Evolutionary conservation across 202 grass and related monocot genomes (phyloP).

Genomic region (Dendrocalamus latiflorus): DNA sequence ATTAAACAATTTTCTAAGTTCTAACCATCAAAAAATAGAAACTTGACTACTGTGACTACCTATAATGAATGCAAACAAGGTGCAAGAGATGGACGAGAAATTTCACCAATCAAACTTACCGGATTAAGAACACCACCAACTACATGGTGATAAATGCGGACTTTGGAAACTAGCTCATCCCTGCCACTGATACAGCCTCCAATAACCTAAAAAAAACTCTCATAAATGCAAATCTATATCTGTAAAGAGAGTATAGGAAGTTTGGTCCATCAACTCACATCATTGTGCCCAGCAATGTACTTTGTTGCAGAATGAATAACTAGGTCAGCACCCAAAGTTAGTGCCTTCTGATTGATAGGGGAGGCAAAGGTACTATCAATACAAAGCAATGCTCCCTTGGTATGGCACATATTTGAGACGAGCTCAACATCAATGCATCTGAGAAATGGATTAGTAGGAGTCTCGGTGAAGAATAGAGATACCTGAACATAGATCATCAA

Average conservation of each 20-base stretch:
- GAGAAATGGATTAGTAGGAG: conserved; percentile 99
- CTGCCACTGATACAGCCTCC: conserved; percentile 89
- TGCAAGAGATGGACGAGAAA: not conserved
- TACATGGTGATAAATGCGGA: conserved; percentile 92
- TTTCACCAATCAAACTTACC: conserved; percentile 43
- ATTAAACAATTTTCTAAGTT: not conserved
- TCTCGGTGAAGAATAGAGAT: conserved; percentile 95
- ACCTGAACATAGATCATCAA: conserved; percentile 50
- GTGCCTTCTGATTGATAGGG: conserved; percentile 97
- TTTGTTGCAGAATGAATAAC: conserved; percentile 98
- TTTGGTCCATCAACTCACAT: conserved; percentile 50
- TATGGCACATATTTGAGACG: conserved; percentile 91
- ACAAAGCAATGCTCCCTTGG: conserved; percentile 86
- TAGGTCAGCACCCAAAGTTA: conserved; percentile 91
- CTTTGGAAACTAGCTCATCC: conserved; percentile 86
- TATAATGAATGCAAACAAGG: not conserved
- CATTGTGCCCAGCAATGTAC: conserved; percentile 97
- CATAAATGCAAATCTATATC: not conserved
- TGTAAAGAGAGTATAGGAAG: not conserved
- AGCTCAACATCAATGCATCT: conserved; percentile 92
- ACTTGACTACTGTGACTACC: not conserved
- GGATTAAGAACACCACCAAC: conserved; percentile 94
- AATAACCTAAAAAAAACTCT: conserved; percentile 54
- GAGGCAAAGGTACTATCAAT: conserved; percentile 98
- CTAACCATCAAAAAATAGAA: not conserved